Conservation (phyloP, 2,329 filamentous ascomycete genomes). For the Davidsoniella australis region DNA sequence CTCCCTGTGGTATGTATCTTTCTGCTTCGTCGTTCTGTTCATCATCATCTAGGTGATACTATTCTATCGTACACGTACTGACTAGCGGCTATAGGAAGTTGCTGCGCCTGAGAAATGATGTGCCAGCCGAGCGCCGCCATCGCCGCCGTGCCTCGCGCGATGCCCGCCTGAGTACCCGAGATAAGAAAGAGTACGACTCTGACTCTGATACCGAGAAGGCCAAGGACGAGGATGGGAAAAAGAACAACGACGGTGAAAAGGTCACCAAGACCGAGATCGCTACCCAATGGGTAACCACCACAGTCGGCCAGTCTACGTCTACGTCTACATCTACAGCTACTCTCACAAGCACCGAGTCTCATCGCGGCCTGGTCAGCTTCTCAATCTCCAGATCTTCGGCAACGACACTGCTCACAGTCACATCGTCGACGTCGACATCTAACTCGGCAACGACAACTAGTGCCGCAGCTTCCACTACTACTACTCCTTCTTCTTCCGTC, state of each 20-base stretch:
- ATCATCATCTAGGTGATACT: background rate
- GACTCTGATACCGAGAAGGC: slow-evolving; percentile 1
- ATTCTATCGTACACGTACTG: background rate
- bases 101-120: background rate
- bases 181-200: background rate
- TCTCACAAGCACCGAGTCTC: background rate
- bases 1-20: slow-evolving; percentile 3
- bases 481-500: background rate
- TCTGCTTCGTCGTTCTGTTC: background rate
- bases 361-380: background rate
- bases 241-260: background rate
- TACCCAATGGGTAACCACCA: slow-evolving; percentile 1
- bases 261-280: background rate
- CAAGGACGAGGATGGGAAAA: background rate
- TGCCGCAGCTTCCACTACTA: background rate
- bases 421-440: background rate
- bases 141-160: background rate
- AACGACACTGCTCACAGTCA: background rate
- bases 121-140: background rate
- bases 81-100: background rate
- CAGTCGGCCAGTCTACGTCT: background rate
- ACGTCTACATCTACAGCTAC: background rate
- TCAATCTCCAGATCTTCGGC: background rate
- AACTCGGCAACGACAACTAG: background rate
- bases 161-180: background rate